These are phyloP conservation scores for Plectosphaerella plurivora DNA, from an alignment of 2,329 filamentous ascomycete species.

Conservation along the genomic window DNA sequence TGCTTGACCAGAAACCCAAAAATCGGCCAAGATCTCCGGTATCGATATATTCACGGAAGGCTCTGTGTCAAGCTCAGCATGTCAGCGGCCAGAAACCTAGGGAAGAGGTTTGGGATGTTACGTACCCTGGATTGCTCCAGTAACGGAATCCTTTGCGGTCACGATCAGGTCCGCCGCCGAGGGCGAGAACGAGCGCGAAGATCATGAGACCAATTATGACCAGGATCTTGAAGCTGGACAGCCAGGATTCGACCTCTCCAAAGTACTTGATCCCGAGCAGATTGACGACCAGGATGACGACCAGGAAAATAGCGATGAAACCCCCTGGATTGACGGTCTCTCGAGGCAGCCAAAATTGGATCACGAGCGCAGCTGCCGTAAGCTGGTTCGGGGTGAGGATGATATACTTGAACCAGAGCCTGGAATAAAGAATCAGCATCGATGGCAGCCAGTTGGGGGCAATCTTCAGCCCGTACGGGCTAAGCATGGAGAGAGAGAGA, in stretches of 20 bases:
- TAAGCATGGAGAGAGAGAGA: too few relatives aligned
- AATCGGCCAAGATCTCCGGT: slow-evolving; percentile 44
- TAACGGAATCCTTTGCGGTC: slow-evolving; percentile 61
- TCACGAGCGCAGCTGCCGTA: slow-evolving; percentile 73
- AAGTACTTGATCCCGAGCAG: slow-evolving; percentile 66
- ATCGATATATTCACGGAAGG: slow-evolving; percentile 44
- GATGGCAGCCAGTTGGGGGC: too few relatives aligned
- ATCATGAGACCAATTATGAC: slow-evolving; percentile 63
- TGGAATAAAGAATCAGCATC: too few relatives aligned
- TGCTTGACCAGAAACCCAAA: slow-evolving; percentile 61
- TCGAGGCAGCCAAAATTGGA: slow-evolving; percentile 68
- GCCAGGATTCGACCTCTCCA: slow-evolving; percentile 59
- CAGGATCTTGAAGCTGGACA: slow-evolving; percentile 62
- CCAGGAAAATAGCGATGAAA: slow-evolving; percentile 67
- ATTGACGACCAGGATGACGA: slow-evolving; percentile 60
- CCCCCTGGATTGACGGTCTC: slow-evolving; percentile 70
- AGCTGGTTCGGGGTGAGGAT: slow-evolving; percentile 83
- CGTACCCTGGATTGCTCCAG: slow-evolving; percentile 54
- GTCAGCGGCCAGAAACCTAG: not conserved
- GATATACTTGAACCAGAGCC: slow-evolving; percentile 64
- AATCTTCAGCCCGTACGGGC: too few relatives aligned
- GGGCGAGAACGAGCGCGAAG: slow-evolving; percentile 56
- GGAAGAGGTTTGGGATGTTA: not conserved
- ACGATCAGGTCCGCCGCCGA: slow-evolving; percentile 60
- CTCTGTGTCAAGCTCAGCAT: slow-evolving; percentile 18